phyloP scores from a whole-genome alignment of 805 yeast genomes.

The Saccharomycopsis selenospora region DNA sequence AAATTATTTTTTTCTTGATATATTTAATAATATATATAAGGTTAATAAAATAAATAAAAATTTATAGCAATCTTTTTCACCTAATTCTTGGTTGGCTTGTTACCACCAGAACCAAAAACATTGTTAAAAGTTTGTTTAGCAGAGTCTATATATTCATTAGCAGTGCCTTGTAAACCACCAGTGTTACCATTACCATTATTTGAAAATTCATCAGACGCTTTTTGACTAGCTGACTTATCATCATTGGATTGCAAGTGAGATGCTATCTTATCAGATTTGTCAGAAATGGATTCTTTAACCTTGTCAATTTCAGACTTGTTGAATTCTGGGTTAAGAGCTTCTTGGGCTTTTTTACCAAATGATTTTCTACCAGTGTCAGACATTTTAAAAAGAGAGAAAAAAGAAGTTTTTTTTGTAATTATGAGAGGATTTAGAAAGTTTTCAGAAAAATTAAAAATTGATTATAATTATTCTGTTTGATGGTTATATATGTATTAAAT shows the following conservation, averaged over 20 bases:
- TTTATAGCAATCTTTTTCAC: no score
- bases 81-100: no score
- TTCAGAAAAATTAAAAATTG: no score
- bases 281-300: constrained; percentile 66
- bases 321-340: constrained; percentile 61
- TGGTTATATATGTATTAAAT: no score
- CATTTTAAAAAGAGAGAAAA: constrained; percentile 11
- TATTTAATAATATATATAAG: no score
- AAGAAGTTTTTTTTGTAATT: no score
- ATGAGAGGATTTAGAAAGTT: no score
- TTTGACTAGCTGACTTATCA: constrained; percentile 65
- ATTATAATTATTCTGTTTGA: no score
- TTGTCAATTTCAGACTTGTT: constrained; percentile 58
- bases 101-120: not conserved
- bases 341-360: constrained; percentile 60
- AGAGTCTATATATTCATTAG: not conserved
- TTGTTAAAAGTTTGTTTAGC: not conserved
- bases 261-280: constrained; percentile 57
- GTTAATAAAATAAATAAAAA: no score
- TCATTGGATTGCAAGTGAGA: constrained; percentile 53
- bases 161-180: not conserved
- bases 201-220: constrained; percentile 29
- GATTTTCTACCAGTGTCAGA: constrained; percentile 61
- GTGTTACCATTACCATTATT: no score
- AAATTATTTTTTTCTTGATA: no score